Evolutionary conservation across 495 filamentous ascomycete species (phyloP).

Genomic region (Alectoria sarmentosa): DNA sequence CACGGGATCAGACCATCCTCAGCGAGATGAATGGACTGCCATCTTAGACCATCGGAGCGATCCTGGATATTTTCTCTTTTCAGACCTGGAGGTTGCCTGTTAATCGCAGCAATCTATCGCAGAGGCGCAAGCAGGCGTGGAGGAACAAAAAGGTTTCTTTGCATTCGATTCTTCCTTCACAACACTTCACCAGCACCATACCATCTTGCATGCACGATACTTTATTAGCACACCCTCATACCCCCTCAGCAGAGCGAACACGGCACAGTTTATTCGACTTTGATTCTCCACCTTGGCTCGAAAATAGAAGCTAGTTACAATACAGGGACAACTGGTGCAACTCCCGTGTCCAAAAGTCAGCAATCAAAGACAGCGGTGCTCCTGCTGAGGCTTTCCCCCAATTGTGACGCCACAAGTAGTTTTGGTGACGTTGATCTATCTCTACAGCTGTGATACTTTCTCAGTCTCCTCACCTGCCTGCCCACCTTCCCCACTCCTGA

Average conservation of each 20-base stretch:
- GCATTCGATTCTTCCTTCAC: slow-evolving; percentile 15
- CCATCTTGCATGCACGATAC: background rate
- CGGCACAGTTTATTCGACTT: background rate
- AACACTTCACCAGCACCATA: background rate
- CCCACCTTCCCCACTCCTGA: slow-evolving; percentile 27
- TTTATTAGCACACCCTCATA: background rate
- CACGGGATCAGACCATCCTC: slow-evolving; percentile 9
- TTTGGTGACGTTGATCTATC: background rate
- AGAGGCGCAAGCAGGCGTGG: slow-evolving; percentile 24
- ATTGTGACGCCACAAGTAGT: background rate
- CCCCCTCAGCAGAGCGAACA: background rate
- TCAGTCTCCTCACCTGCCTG: slow-evolving; percentile 28
- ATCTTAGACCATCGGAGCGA: slow-evolving; percentile 16
- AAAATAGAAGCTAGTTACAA: background rate
- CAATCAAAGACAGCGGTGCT: slow-evolving; percentile 2
- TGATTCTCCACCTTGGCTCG: background rate
- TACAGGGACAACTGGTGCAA: background rate
- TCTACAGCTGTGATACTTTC: slow-evolving; percentile 8
- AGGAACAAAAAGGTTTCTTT: slow-evolving; percentile 18
- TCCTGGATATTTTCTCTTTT: slow-evolving; percentile 20
- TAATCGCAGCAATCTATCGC: slow-evolving; percentile 25
- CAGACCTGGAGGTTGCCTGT: slow-evolving; percentile 24
- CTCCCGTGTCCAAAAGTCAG: background rate
- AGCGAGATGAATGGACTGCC: slow-evolving; percentile 9
- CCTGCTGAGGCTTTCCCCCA: background rate